Conservation (phyloP, 805 yeast genomes). For the Candida rishiriensis region DNA sequence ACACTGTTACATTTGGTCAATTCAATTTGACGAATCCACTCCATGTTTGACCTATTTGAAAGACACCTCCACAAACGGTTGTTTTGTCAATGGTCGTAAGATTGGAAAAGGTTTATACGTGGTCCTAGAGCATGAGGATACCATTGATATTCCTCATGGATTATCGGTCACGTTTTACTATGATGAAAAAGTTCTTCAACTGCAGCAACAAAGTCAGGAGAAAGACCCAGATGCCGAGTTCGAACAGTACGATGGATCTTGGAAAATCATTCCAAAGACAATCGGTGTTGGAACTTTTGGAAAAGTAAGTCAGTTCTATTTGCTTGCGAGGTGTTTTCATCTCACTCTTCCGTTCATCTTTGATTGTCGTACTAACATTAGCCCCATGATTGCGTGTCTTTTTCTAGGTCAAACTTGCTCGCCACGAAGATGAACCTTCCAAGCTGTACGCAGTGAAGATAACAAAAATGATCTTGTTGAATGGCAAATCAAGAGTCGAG, state of each 20-base stretch:
- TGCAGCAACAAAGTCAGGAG: background rate
- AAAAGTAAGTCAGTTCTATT: constrained; percentile 31
- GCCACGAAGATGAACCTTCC: constrained; percentile 14
- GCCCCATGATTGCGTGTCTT: constrained; percentile 4
- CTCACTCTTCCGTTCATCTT: too few species aligned
- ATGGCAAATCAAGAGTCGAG: constrained; percentile 32
- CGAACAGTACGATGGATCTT: constrained; percentile 25
- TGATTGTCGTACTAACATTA: background rate
- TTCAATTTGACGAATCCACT: constrained; percentile 43
- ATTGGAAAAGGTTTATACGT: constrained; percentile 29
- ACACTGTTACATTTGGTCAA: constrained; percentile 37
- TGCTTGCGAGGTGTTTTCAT: constrained; percentile 9
- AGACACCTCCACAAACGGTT: constrained; percentile 51
- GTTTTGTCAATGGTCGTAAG: constrained; percentile 35
- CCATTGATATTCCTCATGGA: constrained; percentile 33
- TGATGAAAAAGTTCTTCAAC: constrained; percentile 7
- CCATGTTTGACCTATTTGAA: constrained; percentile 45
- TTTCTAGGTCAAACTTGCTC: constrained; percentile 30
- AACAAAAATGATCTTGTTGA: constrained; percentile 15
- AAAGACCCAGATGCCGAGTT: constrained; percentile 13
- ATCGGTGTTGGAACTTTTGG: constrained; percentile 61
- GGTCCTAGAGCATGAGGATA: constrained; percentile 33
- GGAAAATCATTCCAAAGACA: constrained; percentile 39
- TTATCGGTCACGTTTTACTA: constrained; percentile 12
- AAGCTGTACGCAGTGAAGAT: constrained; percentile 48